A percentile compares a stretch with the other conserved stretches of the same genome.
These are phyloP conservation scores for Peronospora farinosa DNA, from an alignment of 352 stramenopile species.

Conservation along the genomic window DNA sequence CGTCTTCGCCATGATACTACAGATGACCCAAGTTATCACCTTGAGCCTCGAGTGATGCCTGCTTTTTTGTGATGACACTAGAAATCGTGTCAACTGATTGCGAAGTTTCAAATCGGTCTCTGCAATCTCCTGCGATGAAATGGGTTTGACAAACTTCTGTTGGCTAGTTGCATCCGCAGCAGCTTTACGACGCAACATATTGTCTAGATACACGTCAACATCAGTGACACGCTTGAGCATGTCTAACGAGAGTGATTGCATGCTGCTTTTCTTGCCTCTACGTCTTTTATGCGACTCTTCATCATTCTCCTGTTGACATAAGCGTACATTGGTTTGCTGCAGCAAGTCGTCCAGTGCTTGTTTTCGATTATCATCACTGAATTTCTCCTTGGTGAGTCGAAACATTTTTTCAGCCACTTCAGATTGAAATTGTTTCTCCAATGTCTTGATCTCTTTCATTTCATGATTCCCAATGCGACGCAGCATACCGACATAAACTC, in stretches of 20 bases:
- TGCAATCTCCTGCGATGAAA: slow-evolving; percentile 66
- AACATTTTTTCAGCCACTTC: slow-evolving; percentile 76
- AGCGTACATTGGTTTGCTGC: slow-evolving; percentile 25
- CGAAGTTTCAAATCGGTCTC: slow-evolving; percentile 72
- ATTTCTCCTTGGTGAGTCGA: slow-evolving; percentile 80
- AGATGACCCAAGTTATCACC: slow-evolving; percentile 83
- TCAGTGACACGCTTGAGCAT: slow-evolving; percentile 78
- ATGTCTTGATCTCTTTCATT: slow-evolving; percentile 69
- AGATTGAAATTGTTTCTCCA: slow-evolving; percentile 78
- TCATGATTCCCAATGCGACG: slow-evolving; percentile 68
- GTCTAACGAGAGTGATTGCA: slow-evolving; percentile 68
- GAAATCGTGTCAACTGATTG: slow-evolving; percentile 72
- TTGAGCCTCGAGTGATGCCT: slow-evolving; percentile 77
- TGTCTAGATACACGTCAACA: slow-evolving; percentile 80
- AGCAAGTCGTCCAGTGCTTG: slow-evolving; percentile 61
- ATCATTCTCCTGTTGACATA: slow-evolving; percentile 12
- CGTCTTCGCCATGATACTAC: slow-evolving; percentile 80
- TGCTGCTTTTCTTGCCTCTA: slow-evolving; percentile 19
- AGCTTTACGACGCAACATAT: slow-evolving; percentile 60
- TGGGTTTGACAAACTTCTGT: slow-evolving; percentile 29
- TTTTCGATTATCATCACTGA: slow-evolving; percentile 74
- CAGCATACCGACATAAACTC: slow-evolving; percentile 72
- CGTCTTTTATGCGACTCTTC: slow-evolving; percentile 12
- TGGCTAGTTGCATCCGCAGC: slow-evolving; percentile 25
- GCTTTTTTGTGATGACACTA: slow-evolving; percentile 64